Conservation (phyloP, 768 basidiomycete species). For the Cubamyces lactineus region DNA sequence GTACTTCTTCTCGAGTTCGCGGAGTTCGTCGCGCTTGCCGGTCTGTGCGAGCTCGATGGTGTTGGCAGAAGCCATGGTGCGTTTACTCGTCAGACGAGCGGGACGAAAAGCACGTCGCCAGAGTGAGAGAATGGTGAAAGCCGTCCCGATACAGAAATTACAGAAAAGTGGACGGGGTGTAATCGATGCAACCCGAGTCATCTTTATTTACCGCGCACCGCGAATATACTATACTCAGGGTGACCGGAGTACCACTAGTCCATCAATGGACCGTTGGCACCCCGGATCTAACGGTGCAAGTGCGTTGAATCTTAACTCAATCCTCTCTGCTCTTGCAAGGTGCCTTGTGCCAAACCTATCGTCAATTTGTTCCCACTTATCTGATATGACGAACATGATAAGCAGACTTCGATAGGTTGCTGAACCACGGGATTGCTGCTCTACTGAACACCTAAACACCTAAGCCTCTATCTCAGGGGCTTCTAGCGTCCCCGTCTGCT, state of each 20-base stretch:
- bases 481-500: too few relatives aligned
- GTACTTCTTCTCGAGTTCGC: slow-evolving; percentile 80
- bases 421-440: too few relatives aligned
- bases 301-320: too few relatives aligned
- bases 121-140: slow-evolving; percentile 29
- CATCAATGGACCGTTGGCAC: neutral
- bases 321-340: too few relatives aligned
- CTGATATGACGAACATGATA: too few relatives aligned
- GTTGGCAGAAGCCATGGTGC: slow-evolving; percentile 29
- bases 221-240: neutral
- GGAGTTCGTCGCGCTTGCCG: slow-evolving; percentile 88
- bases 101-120: slow-evolving; percentile 26
- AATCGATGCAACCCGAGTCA: slow-evolving; percentile 23
- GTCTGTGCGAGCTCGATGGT: slow-evolving; percentile 58
- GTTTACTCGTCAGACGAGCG: slow-evolving; percentile 23
- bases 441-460: too few relatives aligned
- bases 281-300: neutral
- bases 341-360: too few relatives aligned
- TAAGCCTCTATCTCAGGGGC: too few relatives aligned
- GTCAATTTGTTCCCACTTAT: too few relatives aligned
- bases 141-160: slow-evolving; percentile 13
- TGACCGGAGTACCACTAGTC: neutral
- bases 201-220: neutral
- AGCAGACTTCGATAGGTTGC: too few relatives aligned
- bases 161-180: slow-evolving; percentile 5